A percentile compares a stretch with the other conserved stretches of the same genome.
These are phyloP conservation scores for Pyrenochaeta sp. DNA, from an alignment of 2,329 filamentous ascomycete species.

Conservation along the genomic window DNA sequence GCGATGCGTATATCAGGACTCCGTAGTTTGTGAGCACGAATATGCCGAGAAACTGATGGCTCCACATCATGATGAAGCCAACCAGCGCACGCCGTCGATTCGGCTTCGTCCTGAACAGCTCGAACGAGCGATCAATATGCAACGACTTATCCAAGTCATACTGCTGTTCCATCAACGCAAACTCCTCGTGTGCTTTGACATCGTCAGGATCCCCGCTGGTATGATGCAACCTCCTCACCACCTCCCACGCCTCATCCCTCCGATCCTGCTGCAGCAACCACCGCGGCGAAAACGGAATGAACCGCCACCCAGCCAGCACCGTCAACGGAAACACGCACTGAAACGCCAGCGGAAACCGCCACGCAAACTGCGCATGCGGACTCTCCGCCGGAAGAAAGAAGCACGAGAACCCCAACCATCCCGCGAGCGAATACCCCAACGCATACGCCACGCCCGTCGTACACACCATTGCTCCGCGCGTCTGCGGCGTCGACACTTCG, in stretches of 20 bases:
- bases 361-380: conserved; percentile 48
- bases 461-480: conserved; percentile 49
- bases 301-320: conserved; percentile 50
- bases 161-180: conserved; percentile 57
- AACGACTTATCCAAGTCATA: conserved; percentile 28
- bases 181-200: conserved; percentile 49
- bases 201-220: conserved; percentile 52
- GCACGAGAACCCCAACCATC: conserved; percentile 54
- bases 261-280: conserved; percentile 56
- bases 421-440: conserved; percentile 51
- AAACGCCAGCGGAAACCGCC: conserved; percentile 58
- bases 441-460: conserved; percentile 53
- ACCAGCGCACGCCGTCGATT: conserved; percentile 54
- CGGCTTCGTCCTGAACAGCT: conserved; percentile 53
- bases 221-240: conserved; percentile 56
- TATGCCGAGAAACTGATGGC: conserved; percentile 48
- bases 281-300: conserved; percentile 55
- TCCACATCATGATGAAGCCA: conserved; percentile 53
- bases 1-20: conserved; percentile 29
- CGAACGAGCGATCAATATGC: conserved; percentile 34
- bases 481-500: conserved; percentile 52
- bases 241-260: conserved; percentile 50
- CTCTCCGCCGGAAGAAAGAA: conserved; percentile 49
- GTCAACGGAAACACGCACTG: conserved; percentile 53
- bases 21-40: conserved; percentile 32